A percentile compares a stretch with the other conserved stretches of the same genome.
Evolutionary conservation across 2,329 filamentous ascomycete species (phyloP).

Genomic region (Aspergillus intermedius): DNA sequence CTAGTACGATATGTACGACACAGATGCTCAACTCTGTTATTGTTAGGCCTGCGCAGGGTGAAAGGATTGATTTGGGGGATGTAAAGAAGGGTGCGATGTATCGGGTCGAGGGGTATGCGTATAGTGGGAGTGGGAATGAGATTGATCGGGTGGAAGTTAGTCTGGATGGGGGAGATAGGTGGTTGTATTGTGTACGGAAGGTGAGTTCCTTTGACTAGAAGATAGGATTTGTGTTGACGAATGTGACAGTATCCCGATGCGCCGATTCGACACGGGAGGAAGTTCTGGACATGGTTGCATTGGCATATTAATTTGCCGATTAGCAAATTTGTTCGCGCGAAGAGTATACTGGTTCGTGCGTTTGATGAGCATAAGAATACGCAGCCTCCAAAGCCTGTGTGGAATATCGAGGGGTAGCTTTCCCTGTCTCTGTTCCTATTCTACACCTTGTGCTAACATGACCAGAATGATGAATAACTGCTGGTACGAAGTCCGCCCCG

Average conservation of each 20-base stretch:
- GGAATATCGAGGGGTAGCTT: constrained; percentile 43
- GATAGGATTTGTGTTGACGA: not conserved
- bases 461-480: constrained; percentile 51
- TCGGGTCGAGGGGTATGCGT: constrained; percentile 43
- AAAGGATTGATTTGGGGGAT: constrained; percentile 35
- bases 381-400: constrained; percentile 41
- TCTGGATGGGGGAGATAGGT: constrained; percentile 42
- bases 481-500: constrained; percentile 42
- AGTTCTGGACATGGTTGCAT: constrained; percentile 50
- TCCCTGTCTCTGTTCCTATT: not conserved
- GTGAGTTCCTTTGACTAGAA: constrained; percentile 12
- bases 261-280: constrained; percentile 47
- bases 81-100: constrained; percentile 37
- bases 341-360: constrained; percentile 41
- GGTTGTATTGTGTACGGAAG: constrained; percentile 44
- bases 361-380: constrained; percentile 48
- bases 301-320: constrained; percentile 48
- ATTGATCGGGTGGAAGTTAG: constrained; percentile 46
- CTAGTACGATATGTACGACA: constrained; percentile 44
- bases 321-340: constrained; percentile 37
- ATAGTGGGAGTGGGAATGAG: constrained; percentile 47
- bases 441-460: constrained; percentile 16
- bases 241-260: constrained; percentile 37
- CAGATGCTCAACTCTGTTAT: constrained; percentile 47
- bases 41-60: constrained; percentile 41